Evolutionary conservation across 2,329 filamentous ascomycete genomes (phyloP).

Genomic region (Mycosphaerella sp.): DNA sequence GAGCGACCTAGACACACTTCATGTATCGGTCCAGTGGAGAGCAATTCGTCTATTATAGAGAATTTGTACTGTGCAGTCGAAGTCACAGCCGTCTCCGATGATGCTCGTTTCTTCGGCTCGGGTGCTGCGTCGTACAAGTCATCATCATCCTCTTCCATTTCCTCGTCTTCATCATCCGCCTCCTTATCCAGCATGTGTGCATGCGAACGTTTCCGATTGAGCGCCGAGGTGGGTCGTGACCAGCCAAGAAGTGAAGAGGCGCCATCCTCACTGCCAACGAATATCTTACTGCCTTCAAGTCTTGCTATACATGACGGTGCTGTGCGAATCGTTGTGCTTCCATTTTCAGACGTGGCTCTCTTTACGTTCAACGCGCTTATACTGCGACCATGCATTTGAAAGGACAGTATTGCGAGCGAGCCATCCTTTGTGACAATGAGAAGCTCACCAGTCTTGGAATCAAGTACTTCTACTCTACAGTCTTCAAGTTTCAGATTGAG

Average conservation of each 20-base stretch:
- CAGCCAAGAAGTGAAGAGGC: conserved; percentile 80
- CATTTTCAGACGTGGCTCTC: conserved; percentile 55
- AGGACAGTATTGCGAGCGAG: conserved; percentile 66
- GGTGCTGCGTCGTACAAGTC: conserved; percentile 60
- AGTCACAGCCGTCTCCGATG: conserved; percentile 36
- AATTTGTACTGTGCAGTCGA: conserved; percentile 60
- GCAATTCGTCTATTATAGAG: conserved; percentile 66
- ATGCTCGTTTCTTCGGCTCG: conserved; percentile 36
- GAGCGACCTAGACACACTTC: conserved; percentile 63
- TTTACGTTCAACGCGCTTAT: conserved; percentile 80
- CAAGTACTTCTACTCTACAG: conserved; percentile 70
- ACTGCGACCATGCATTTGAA: conserved; percentile 82
- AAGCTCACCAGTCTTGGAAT: conserved; percentile 71
- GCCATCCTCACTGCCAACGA: conserved; percentile 76
- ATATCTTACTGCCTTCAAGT: conserved; percentile 64
- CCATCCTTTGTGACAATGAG: conserved; percentile 76
- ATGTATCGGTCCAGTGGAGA: conserved; percentile 73
- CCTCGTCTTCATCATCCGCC: conserved; percentile 54
- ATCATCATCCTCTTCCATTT: conserved; percentile 51
- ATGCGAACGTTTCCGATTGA: conserved; percentile 58
- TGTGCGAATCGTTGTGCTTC: conserved; percentile 56
- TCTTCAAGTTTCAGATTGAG: conserved; percentile 74
- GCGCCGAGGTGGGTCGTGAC: conserved; percentile 58
- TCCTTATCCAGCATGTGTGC: conserved; percentile 52
- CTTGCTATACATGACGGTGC: conserved; percentile 63